These are phyloP conservation scores for grape (Vitis vinifera) DNA, from an alignment of 164 flowering plant genomes.

Conservation along the genomic window ASM3070453v1 NC_081806.1:14854001-14854500, in stretches of 20 bases:
- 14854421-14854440: conserved; percentile 16
- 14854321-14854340: conserved; percentile 4
- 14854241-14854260: neutral
- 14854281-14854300: neutral
- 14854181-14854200: neutral
- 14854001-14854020: too few relatives aligned
- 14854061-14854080: too few relatives aligned
- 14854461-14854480: conserved; percentile 4
- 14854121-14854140: neutral
- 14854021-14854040: too few relatives aligned
- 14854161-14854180: neutral
- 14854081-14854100: too few relatives aligned
- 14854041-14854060: too few relatives aligned
- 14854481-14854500: conserved; percentile 31
- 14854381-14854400: conserved; percentile 20
- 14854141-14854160: neutral
- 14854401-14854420: conserved; percentile 22
- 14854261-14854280: neutral
- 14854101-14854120: neutral
- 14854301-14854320: neutral
- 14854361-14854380: conserved; percentile 9
- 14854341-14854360: conserved; percentile 24
- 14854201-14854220: neutral
- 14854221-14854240: neutral
- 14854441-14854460: conserved; percentile 13